These are phyloP conservation scores for Aspergillus flavus DNA, from an alignment of 2,329 filamentous ascomycete species.

Conservation along the genomic window DNA sequence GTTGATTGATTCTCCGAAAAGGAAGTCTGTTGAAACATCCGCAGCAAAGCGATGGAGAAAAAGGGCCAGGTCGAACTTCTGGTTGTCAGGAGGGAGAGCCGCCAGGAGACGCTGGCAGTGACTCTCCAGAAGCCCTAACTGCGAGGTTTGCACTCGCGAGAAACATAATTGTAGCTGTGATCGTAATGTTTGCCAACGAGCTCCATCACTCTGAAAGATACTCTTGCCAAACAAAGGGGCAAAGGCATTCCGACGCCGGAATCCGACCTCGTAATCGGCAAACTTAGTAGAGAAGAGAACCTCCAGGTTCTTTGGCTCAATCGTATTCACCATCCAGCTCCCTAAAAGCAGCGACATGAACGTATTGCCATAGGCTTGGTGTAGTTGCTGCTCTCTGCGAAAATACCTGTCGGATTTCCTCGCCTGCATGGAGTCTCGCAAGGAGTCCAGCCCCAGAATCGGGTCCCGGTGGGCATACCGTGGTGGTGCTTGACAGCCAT, in stretches of 20 bases:
- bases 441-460: not conserved
- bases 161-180: not conserved
- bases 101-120: not conserved
- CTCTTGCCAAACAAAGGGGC: no score
- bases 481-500: not conserved
- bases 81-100: not conserved
- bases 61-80: not conserved
- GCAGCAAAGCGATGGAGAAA: not conserved
- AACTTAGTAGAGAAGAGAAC: slow-evolving; percentile 5
- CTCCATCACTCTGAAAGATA: no score
- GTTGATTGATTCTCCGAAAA: not conserved
- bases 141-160: not conserved
- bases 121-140: not conserved
- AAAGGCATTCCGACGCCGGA: not conserved
- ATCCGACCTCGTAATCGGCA: slow-evolving; percentile 1
- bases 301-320: slow-evolving; percentile 5
- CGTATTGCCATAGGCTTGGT: not conserved
- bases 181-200: no score
- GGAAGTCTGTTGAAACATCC: not conserved
- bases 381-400: not conserved
- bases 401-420: not conserved
- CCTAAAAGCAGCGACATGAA: not conserved
- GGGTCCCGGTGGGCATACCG: not conserved
- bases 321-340: slow-evolving; percentile 7
- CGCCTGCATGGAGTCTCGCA: not conserved